A percentile compares a stretch with the other conserved stretches of the same genome.
Conservation (phyloP, 208 protist species). For the Trypanosoma cruzi region DNA sequence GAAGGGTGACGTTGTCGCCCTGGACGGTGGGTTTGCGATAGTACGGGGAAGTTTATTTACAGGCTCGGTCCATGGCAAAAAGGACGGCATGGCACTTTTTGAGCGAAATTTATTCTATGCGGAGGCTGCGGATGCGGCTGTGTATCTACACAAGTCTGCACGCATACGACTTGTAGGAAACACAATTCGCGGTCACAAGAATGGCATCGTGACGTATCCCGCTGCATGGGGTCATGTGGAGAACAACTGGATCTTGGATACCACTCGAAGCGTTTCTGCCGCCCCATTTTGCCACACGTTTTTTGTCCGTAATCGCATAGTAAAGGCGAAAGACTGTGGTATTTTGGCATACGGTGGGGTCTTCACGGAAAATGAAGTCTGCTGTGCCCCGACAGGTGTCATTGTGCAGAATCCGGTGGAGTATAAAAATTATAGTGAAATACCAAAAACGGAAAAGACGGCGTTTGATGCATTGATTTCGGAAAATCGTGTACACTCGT, state of each 20-base stretch:
- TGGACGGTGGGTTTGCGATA: slow-evolving; percentile 47
- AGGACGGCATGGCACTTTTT: slow-evolving; percentile 46
- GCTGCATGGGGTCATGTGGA: slow-evolving; percentile 45
- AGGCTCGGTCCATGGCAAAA: slow-evolving; percentile 68
- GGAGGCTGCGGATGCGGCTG: slow-evolving; percentile 17
- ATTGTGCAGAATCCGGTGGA: slow-evolving; percentile 45
- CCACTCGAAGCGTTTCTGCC: slow-evolving; percentile 39
- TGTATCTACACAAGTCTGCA: slow-evolving; percentile 56
- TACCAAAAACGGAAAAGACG: slow-evolving; percentile 43
- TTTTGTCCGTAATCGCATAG: slow-evolving; percentile 58
- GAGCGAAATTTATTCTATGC: slow-evolving; percentile 52
- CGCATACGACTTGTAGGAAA: slow-evolving; percentile 47
- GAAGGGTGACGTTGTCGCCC: slow-evolving; percentile 64
- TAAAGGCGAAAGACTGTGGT: slow-evolving; percentile 52
- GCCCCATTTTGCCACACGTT: slow-evolving; percentile 60
- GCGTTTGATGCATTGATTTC: slow-evolving; percentile 40
- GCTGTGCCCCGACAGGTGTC: slow-evolving; percentile 46
- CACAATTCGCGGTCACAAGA: slow-evolving; percentile 43
- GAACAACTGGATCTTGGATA: slow-evolving; percentile 52
- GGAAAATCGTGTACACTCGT: slow-evolving; percentile 64
- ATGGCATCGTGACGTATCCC: slow-evolving; percentile 43
- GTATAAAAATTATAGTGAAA: slow-evolving; percentile 68
- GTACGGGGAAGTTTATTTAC: slow-evolving; percentile 70
- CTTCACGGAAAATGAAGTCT: slow-evolving; percentile 69
- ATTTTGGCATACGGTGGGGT: slow-evolving; percentile 63